These are phyloP conservation scores for Candida verbasci DNA, from an alignment of 805 yeast species.

Conservation along the genomic window DNA sequence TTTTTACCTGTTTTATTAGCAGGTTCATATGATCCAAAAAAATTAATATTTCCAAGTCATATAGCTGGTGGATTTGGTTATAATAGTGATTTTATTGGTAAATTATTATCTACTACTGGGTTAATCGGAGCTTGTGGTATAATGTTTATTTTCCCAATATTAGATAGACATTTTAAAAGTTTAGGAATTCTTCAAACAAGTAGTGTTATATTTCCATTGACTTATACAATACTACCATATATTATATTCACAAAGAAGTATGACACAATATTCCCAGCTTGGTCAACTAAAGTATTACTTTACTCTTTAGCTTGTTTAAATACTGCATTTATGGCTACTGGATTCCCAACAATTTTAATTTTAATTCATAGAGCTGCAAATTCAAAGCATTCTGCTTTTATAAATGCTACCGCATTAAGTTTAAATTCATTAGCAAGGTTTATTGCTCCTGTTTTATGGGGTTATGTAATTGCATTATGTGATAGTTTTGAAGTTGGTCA, in stretches of 20 bases:
- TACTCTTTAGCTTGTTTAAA: conserved; percentile 23
- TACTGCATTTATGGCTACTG: conserved; percentile 40
- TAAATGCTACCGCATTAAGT: conserved; percentile 55
- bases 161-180: conserved; percentile 46
- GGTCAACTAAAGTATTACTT: conserved; percentile 16
- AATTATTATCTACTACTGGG: conserved; percentile 50
- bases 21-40: conserved; percentile 16
- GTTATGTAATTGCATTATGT: conserved; percentile 32
- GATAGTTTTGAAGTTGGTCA: conserved; percentile 22
- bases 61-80: conserved; percentile 52
- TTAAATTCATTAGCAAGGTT: conserved; percentile 53
- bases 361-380: conserved; percentile 53
- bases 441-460: conserved; percentile 56
- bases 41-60: conserved; percentile 43
- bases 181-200: conserved; percentile 40
- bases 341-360: conserved; percentile 50
- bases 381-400: conserved; percentile 51
- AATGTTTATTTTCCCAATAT: conserved; percentile 45
- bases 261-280: conserved; percentile 21
- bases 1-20: conserved; percentile 55
- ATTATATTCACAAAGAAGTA: conserved; percentile 41
- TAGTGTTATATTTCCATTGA: conserved; percentile 38
- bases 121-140: conserved; percentile 48
- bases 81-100: conserved; percentile 44
- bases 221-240: conserved; percentile 45